Percentiles rank a stretch among this genome's conserved stretches.
Conservation (phyloP, 768 basidiomycete species). For the Punctularia strigosozonata region DNA sequence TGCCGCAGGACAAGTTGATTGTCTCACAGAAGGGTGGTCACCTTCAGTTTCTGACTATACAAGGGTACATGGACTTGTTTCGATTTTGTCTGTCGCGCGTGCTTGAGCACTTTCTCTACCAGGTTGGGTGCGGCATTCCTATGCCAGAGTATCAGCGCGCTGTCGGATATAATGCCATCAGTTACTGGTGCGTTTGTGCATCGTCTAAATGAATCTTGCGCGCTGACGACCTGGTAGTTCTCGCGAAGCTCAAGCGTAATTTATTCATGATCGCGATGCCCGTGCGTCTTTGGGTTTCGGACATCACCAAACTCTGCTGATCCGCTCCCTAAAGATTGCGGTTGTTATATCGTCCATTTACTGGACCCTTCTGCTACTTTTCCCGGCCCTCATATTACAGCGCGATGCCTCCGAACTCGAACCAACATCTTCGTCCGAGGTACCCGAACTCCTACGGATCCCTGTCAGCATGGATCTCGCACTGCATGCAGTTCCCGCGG, state of each 20-base stretch:
- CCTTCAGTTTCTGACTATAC: constrained; percentile 66
- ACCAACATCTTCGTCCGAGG: constrained; percentile 19
- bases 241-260: constrained; percentile 37
- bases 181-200: constrained; percentile 18
- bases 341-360: constrained; percentile 49
- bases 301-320: neutral
- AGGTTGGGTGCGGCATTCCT: constrained; percentile 25
- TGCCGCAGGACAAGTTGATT: constrained; percentile 20
- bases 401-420: constrained; percentile 11
- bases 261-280: constrained; percentile 58
- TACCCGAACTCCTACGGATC: constrained; percentile 21
- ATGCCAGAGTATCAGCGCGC: constrained; percentile 27
- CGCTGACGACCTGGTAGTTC: constrained; percentile 15
- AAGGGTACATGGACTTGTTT: too few species aligned
- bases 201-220: neutral
- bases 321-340: constrained; percentile 20
- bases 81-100: neutral
- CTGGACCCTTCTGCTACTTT: constrained; percentile 47
- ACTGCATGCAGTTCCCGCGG: constrained; percentile 52
- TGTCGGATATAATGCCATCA: constrained; percentile 28
- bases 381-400: constrained; percentile 48
- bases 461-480: constrained; percentile 49
- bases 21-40: constrained; percentile 46
- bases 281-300: constrained; percentile 25
- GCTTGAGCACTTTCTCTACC: neutral